phyloP scores from a whole-genome alignment of 2,329 filamentous ascomycete species.

The Nigrospora oryzae region DNA sequence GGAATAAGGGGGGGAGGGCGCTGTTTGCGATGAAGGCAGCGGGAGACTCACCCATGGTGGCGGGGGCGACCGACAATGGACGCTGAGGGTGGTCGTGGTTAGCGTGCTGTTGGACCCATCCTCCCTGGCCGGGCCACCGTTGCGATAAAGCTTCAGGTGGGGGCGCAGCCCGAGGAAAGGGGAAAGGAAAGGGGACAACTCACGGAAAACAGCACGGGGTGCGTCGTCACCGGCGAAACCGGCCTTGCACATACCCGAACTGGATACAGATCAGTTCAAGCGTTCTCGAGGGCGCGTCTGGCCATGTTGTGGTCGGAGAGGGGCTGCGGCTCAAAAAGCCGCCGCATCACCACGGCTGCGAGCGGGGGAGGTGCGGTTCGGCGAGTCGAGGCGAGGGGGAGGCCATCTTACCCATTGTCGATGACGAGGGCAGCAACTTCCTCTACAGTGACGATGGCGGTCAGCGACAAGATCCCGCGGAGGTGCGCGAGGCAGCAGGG shows the following conservation, averaged over 20 bases:
- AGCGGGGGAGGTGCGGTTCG: constrained; percentile 9
- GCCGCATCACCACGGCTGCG: constrained; percentile 1
- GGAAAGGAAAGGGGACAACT: constrained; percentile 40
- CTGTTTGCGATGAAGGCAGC: background rate
- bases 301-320: background rate
- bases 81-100: constrained; percentile 45
- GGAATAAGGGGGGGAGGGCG: background rate
- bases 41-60: constrained; percentile 87
- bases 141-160: constrained; percentile 22
- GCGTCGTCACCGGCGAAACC: constrained; percentile 99
- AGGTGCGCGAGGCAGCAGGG: no score
- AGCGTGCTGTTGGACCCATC: constrained; percentile 18
- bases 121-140: constrained; percentile 6
- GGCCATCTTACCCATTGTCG: constrained; percentile 97
- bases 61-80: constrained; percentile 99
- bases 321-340: background rate
- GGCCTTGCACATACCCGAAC: constrained; percentile 99
- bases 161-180: constrained; percentile 20
- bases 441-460: constrained; percentile 54
- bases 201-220: constrained; percentile 99
- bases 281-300: background rate
- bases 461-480: constrained; percentile 25
- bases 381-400: constrained; percentile 26
- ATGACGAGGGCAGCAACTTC: constrained; percentile 99
- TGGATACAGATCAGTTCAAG: constrained; percentile 31